phyloP scores from a whole-genome alignment of 441 rosid species.

The Syzygium syzygioides region DNA sequence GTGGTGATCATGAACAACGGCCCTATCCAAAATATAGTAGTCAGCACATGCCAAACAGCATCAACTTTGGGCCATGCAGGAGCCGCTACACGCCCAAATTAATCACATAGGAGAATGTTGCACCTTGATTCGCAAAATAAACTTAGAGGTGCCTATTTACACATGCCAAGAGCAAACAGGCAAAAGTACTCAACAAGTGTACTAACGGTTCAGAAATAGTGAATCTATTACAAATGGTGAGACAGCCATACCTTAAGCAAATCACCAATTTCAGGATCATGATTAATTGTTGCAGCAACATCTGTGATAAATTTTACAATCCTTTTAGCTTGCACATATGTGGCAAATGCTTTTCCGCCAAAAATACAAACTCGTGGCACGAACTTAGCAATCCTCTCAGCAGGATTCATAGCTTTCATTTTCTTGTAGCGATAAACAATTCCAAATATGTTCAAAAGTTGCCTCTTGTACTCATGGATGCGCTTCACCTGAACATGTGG shows the following conservation, averaged over 20 bases:
- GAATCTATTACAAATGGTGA: not conserved
- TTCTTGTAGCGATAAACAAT: constrained; percentile 88
- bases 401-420: constrained; percentile 86
- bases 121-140: not conserved
- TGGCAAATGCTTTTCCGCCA: constrained; percentile 96
- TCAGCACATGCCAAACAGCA: not conserved
- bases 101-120: not conserved
- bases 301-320: constrained; percentile 92
- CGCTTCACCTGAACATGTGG: constrained; percentile 68
- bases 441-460: constrained; percentile 80
- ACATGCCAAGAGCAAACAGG: not conserved
- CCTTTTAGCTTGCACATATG: constrained; percentile 94
- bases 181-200: not conserved
- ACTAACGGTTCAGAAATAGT: not conserved
- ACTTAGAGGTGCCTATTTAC: not conserved
- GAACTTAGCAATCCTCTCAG: constrained; percentile 57
- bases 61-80: not conserved
- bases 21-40: not conserved
- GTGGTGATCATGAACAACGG: not conserved
- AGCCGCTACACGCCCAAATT: not conserved
- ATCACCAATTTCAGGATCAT: constrained; percentile 89
- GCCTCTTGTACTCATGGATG: constrained; percentile 95
- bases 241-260: constrained; percentile 62
- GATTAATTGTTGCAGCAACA: constrained; percentile 82
- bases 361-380: constrained; percentile 94